Base-by-base conservation (phyloP, 108 stramenopile genomes). In the Craspedostauros australis region DNA sequence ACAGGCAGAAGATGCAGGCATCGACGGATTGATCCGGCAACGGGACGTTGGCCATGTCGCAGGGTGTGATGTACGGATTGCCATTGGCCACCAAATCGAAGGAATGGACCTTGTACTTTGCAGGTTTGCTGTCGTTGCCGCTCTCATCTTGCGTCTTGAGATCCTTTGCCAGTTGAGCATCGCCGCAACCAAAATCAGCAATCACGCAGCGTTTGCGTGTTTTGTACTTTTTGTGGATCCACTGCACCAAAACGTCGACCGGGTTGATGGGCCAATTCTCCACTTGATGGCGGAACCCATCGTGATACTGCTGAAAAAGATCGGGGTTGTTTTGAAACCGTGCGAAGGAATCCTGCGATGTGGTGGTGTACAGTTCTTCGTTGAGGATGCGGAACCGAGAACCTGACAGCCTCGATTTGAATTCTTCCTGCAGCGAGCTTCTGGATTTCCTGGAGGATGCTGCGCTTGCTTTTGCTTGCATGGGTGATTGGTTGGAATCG, bases 131-230 rank as follows among this genome's bases (percentile, higher is more conserved):
- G 19, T 31, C 14, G 5, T 27, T 38, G 2, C 27, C n/a, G 5
- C n/a, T 9, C 8, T 12, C 26, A 12, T 30, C 39, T 1, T 42
- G 25, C 20, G 41, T 68, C 26, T 54, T 68, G n/a, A 96, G 72
- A 8, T 71, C 62, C 28, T 76, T 66, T 1, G 95, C 93, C 18
- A 99, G 72, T 25, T 89, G 75, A 21, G 99, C 99, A 73, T 99
- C 96, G 0, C 99, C 99, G 55, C 99, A 99, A 23, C 99, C 99
- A 67, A 99, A 95, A 78, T 99, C 99, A 8, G 96, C 99, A 18
- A 98, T 74, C 29, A 88, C 72, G 0, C 43, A 22, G 5, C 18
- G 28, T 21, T 39, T 52, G 6, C 25, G 22, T 28, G 44, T 52
- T 22, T 64, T 46, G 14, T 55, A 21, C 2, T 58, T 22, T 7